Evolutionary conservation across 1,284 basidiomycete species (phyloP).

Genomic region (Coniferiporia sulphurascens): DNA sequence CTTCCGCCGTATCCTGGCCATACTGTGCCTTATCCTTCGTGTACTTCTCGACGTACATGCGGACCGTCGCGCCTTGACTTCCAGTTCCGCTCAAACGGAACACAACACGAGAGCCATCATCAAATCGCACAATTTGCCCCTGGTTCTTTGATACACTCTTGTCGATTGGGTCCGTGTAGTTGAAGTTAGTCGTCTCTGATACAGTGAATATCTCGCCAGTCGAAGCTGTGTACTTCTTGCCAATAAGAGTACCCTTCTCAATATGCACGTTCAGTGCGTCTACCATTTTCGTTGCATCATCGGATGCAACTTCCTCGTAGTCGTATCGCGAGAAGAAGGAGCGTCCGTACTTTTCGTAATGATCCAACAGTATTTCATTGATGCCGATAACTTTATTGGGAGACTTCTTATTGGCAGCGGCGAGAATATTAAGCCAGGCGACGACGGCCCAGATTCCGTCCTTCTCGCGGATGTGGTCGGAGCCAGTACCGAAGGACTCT

Average conservation of each 20-base stretch:
- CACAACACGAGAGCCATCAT: constrained; percentile 89
- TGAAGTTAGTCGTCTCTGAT: constrained; percentile 79
- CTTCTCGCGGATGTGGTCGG: constrained; percentile 99
- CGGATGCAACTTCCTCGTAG: constrained; percentile 95
- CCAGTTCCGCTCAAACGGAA: constrained; percentile 97
- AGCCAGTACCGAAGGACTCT: constrained; percentile 99
- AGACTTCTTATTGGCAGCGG: constrained; percentile 84
- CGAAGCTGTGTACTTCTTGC: constrained; percentile 62
- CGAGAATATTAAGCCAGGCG: constrained; percentile 97
- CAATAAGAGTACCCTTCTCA: constrained; percentile 58
- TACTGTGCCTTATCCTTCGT: constrained; percentile 78
- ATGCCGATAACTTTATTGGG: constrained; percentile 75
- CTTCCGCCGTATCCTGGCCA: constrained; percentile 75
- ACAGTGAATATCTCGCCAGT: constrained; percentile 77
- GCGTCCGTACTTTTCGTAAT: constrained; percentile 92
- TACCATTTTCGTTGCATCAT: constrained; percentile 86
- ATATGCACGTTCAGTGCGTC: constrained; percentile 73
- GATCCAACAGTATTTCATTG: constrained; percentile 81
- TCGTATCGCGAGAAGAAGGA: constrained; percentile 99
- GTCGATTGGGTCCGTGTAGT: constrained; percentile 98
- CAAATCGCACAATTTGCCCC: constrained; percentile 89
- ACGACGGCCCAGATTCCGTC: constrained; percentile 97
- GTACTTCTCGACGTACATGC: constrained; percentile 93
- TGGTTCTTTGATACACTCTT: constrained; percentile 91
- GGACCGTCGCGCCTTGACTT: constrained; percentile 90